phyloP scores from a whole-genome alignment of 2,329 filamentous ascomycete genomes.

The Phyllosticta citrichinensis region DNA sequence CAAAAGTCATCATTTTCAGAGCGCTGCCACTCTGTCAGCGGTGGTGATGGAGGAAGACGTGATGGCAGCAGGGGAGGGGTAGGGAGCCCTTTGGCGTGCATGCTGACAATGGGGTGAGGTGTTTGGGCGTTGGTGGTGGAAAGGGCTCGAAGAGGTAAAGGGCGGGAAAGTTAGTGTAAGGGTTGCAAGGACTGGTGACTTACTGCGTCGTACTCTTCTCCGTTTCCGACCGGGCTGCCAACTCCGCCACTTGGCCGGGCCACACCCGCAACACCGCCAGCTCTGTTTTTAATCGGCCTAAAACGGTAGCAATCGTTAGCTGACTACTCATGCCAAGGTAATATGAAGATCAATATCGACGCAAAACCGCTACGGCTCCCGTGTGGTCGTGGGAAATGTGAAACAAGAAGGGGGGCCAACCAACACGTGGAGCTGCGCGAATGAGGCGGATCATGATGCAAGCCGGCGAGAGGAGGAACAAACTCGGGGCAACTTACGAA shows the following conservation, averaged over 20 bases:
- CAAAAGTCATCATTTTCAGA: constrained; percentile 80
- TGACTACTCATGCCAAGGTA: not conserved
- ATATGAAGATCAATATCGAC: not conserved
- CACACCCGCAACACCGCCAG: constrained; percentile 57
- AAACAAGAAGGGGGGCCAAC: constrained; percentile 9
- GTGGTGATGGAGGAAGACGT: constrained; percentile 19
- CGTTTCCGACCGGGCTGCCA: constrained; percentile 50
- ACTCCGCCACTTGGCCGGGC: constrained; percentile 55
- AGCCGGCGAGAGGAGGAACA: not conserved
- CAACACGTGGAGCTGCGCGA: constrained; percentile 8
- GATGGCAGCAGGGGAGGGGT: constrained; percentile 7
- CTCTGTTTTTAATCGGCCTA: constrained; percentile 69
- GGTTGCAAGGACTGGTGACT: constrained; percentile 35
- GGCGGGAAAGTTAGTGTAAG: constrained; percentile 27
- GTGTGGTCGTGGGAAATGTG: constrained; percentile 4
- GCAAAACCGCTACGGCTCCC: not conserved
- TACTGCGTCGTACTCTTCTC: constrained; percentile 47
- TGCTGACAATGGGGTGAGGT: constrained; percentile 22
- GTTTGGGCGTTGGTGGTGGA: constrained; percentile 9
- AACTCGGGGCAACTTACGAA: constrained; percentile 6
- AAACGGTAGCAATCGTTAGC: constrained; percentile 15
- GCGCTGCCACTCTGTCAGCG: constrained; percentile 32
- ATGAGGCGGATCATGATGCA: not conserved
- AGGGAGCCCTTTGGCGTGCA: constrained; percentile 20
- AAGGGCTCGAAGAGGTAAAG: constrained; percentile 19